These are phyloP conservation scores for Calocybe gambosa DNA, from an alignment of 1,284 basidiomycete species.

Conservation along the genomic window DNA sequence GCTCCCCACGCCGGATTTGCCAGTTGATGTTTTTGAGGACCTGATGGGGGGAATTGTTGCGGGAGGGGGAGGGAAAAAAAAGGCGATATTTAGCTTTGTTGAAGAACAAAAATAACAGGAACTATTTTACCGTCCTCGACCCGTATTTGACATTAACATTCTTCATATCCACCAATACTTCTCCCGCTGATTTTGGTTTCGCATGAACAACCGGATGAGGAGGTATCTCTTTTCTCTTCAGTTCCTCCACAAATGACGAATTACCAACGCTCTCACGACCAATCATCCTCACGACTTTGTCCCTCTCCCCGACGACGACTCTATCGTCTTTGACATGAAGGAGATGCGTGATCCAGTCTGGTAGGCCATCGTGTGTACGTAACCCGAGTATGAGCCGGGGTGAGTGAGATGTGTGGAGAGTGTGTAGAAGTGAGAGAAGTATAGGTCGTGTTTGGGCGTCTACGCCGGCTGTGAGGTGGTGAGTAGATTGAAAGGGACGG, in stretches of 20 bases:
- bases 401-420: slow-evolving; percentile 45
- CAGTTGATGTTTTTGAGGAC: slow-evolving; percentile 75
- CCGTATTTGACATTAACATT: slow-evolving; percentile 71
- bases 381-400: slow-evolving; percentile 76
- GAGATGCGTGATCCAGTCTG: slow-evolving; percentile 79
- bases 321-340: slow-evolving; percentile 48
- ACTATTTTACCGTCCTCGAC: slow-evolving; percentile 55
- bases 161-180: slow-evolving; percentile 54
- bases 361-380: slow-evolving; percentile 75
- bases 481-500: not conserved
- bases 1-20: slow-evolving; percentile 73
- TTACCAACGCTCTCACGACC: not conserved
- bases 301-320: slow-evolving; percentile 41
- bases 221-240: not conserved
- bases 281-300: slow-evolving; percentile 18
- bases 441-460: slow-evolving; percentile 55
- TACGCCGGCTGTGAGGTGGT: slow-evolving; percentile 24
- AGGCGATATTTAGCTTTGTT: no score
- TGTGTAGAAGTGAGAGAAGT: slow-evolving; percentile 53
- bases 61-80: slow-evolving; percentile 25
- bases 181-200: slow-evolving; percentile 7
- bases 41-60: slow-evolving; percentile 25
- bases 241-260: not conserved
- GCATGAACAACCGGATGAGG: no score
- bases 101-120: no score